Conservation (phyloP, 345 rosid genomes). For the Brassica cretica region DNA sequence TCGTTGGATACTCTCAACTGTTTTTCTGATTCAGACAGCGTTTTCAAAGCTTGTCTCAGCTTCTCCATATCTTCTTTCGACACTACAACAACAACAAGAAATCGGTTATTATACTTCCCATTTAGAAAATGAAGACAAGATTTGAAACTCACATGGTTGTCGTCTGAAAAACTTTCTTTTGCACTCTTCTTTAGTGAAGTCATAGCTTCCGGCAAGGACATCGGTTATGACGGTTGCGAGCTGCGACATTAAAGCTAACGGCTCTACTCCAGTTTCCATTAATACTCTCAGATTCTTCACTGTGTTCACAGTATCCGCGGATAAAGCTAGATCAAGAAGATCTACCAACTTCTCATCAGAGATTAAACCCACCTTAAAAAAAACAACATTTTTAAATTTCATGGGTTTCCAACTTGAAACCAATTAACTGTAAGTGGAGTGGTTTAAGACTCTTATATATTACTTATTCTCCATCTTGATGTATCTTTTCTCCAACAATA, state of each 20-base stretch:
- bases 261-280: slow-evolving; percentile 96
- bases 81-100: slow-evolving; percentile 48
- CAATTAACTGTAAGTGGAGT: too few species aligned
- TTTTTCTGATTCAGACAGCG: slow-evolving; percentile 92
- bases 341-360: slow-evolving; percentile 96
- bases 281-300: slow-evolving; percentile 84
- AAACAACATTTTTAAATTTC: background rate
- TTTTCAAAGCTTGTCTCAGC: slow-evolving; percentile 86
- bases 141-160: slow-evolving; percentile 69
- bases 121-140: background rate
- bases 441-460: too few species aligned
- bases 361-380: slow-evolving; percentile 81
- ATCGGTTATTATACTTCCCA: background rate
- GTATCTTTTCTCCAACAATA: too few species aligned
- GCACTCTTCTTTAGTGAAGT: slow-evolving; percentile 65
- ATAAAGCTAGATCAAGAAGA: slow-evolving; percentile 97
- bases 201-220: slow-evolving; percentile 89
- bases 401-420: too few species aligned
- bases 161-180: slow-evolving; percentile 78
- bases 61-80: slow-evolving; percentile 94
- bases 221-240: slow-evolving; percentile 97
- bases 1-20: slow-evolving; percentile 89
- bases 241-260: slow-evolving; percentile 95
- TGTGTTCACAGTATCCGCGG: slow-evolving; percentile 96
- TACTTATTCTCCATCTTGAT: too few species aligned